Conservation (phyloP, 495 filamentous ascomycete species). For the Penicillium pulvis region DNA sequence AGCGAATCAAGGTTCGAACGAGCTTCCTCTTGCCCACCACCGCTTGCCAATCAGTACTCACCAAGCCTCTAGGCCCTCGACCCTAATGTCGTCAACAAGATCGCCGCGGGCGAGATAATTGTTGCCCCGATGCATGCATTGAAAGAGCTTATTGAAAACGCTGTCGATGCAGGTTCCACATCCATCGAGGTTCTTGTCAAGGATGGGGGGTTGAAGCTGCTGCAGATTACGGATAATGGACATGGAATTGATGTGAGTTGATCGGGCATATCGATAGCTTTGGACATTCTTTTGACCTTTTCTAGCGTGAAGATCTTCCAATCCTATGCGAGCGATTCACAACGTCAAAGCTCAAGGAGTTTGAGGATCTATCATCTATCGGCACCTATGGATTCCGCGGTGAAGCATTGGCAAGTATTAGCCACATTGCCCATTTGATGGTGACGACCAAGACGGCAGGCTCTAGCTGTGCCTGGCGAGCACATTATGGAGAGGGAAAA, state of each 20-base stretch:
- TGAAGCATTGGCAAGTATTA: slow-evolving; percentile 97
- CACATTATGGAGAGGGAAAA: slow-evolving; percentile 83
- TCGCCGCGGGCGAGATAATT: slow-evolving; percentile 99
- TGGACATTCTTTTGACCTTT: slow-evolving; percentile 2
- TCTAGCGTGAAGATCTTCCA: slow-evolving; percentile 81
- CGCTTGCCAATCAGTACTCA: not conserved
- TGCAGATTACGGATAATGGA: slow-evolving; percentile 98
- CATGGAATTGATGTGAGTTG: slow-evolving; percentile 85
- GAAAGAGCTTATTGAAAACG: slow-evolving; percentile 97
- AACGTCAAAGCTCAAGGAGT: slow-evolving; percentile 92
- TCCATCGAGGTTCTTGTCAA: slow-evolving; percentile 89
- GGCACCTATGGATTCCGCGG: slow-evolving; percentile 97
- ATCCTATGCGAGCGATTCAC: slow-evolving; percentile 97
- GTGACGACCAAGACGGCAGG: slow-evolving; percentile 93
- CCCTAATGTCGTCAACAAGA: slow-evolving; percentile 97
- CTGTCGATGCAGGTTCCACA: slow-evolving; percentile 94
- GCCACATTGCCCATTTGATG: slow-evolving; percentile 94
- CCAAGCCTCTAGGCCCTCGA: slow-evolving; percentile 68
- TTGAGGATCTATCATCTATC: slow-evolving; percentile 91
- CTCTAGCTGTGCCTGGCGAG: slow-evolving; percentile 86
- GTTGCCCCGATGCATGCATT: slow-evolving; percentile 95
- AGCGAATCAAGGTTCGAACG: slow-evolving; percentile 61
- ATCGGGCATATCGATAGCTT: not conserved
- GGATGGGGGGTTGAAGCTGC: slow-evolving; percentile 93
- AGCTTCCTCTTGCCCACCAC: not conserved